These are phyloP conservation scores for Dicorynia guianensis DNA, from an alignment of 306 rosid species.

Conservation along the genomic window DNA sequence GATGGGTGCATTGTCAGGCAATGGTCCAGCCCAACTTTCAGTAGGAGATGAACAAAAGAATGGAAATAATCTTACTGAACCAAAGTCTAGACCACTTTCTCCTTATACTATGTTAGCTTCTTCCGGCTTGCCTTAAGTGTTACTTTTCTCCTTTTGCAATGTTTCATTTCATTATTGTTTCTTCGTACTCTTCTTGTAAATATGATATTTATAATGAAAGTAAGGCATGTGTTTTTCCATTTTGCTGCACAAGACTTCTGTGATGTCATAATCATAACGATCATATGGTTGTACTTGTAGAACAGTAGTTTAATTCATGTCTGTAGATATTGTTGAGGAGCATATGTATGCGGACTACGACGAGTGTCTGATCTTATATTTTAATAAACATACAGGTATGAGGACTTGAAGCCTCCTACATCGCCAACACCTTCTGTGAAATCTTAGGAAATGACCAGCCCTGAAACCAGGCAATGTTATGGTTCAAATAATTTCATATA, in stretches of 20 bases:
- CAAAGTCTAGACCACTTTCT: constrained; percentile 70
- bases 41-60: constrained; percentile 42
- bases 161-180: background rate
- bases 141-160: background rate
- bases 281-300: background rate
- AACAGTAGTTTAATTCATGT: constrained; percentile 3
- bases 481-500: background rate
- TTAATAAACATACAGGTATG: constrained; percentile 69
- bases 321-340: background rate
- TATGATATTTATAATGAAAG: too few species aligned
- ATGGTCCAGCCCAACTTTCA: constrained; percentile 54
- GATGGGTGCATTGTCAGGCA: constrained; percentile 32
- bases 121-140: constrained; percentile 22
- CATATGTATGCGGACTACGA: constrained; percentile 9
- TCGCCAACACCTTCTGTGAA: constrained; percentile 69
- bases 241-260: background rate
- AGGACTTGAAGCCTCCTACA: constrained; percentile 94
- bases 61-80: constrained; percentile 43
- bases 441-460: constrained; percentile 38
- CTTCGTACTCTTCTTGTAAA: too few species aligned
- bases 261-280: background rate
- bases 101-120: constrained; percentile 73
- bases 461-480: constrained; percentile 49
- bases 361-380: constrained; percentile 4
- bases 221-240: too few species aligned